Evolutionary conservation across 495 filamentous ascomycete genomes (phyloP).

Genomic region (Daldinia decipiens): DNA sequence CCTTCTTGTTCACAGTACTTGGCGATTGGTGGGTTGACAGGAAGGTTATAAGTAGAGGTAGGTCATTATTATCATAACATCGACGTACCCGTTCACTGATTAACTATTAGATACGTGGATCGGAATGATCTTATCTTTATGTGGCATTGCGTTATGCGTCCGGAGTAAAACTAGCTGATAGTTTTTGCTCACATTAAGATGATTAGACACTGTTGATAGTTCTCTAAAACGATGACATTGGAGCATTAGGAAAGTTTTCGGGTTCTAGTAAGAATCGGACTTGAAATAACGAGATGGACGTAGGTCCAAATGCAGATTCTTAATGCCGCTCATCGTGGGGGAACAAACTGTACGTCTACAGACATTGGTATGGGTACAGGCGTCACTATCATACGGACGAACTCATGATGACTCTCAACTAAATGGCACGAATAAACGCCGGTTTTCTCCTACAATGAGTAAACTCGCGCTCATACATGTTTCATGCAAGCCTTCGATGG

Average conservation of each 20-base stretch:
- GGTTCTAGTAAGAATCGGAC: background rate
- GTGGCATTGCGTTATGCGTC: constrained; percentile 89
- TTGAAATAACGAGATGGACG: background rate
- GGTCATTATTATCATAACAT: constrained; percentile 40
- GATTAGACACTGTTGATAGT: background rate
- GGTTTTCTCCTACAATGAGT: background rate
- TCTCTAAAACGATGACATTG: background rate
- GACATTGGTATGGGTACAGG: no score
- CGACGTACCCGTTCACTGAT: constrained; percentile 12
- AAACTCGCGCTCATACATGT: background rate
- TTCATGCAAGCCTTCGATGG: background rate
- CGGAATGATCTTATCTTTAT: constrained; percentile 82
- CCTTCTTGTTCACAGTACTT: constrained; percentile 93
- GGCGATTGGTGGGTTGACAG: constrained; percentile 95
- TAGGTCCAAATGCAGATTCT: background rate
- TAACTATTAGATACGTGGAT: constrained; percentile 78
- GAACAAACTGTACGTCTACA: background rate
- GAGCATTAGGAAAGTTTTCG: background rate
- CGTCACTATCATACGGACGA: background rate
- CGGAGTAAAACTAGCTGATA: constrained; percentile 62
- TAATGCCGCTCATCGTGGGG: background rate
- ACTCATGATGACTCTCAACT: background rate
- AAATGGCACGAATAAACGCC: background rate
- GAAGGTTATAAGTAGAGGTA: constrained; percentile 84
- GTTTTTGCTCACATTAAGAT: background rate